Conservation (phyloP, 2,329 filamentous ascomycete genomes). For the Xylaria sp. region DNA sequence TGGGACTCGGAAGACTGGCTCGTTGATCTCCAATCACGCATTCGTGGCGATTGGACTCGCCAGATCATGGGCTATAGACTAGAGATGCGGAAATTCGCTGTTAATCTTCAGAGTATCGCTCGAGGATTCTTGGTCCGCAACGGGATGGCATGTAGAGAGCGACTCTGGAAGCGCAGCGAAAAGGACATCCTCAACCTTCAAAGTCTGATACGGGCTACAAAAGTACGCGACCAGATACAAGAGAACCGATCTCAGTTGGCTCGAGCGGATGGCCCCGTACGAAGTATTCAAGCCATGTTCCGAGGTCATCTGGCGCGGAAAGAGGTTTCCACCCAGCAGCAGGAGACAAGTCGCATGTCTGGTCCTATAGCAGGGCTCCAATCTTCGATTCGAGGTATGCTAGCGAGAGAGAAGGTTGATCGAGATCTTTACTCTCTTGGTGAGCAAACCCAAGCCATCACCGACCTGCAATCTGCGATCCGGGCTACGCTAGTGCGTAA, state of each 20-base stretch:
- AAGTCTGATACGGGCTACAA: conserved; percentile 74
- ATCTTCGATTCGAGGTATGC: conserved; percentile 67
- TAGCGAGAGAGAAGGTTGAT: conserved; percentile 60
- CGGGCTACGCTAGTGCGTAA: conserved; percentile 64
- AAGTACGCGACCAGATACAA: conserved; percentile 61
- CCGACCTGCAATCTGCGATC: conserved; percentile 63
- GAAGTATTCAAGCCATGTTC: conserved; percentile 66
- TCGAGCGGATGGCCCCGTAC: conserved; percentile 64
- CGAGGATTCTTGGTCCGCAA: conserved; percentile 75
- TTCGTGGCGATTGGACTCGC: conserved; percentile 84
- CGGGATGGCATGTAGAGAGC: conserved; percentile 62
- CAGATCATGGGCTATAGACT: conserved; percentile 82
- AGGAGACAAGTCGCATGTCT: conserved; percentile 55
- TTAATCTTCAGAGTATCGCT: conserved; percentile 75
- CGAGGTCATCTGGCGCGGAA: conserved; percentile 70
- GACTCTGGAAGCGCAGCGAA: conserved; percentile 71
- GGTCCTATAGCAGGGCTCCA: conserved; percentile 63
- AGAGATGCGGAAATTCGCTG: conserved; percentile 80
- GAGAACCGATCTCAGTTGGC: conserved; percentile 61
- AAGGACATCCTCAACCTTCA: conserved; percentile 77
- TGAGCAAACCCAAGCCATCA: conserved; percentile 28
- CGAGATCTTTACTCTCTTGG: conserved; percentile 28
- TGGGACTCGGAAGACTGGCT: conserved; percentile 84
- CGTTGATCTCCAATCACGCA: conserved; percentile 80
- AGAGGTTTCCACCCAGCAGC: conserved; percentile 56